Conservation (phyloP, 306 rosid genomes). For the Prunus mira region DNA sequence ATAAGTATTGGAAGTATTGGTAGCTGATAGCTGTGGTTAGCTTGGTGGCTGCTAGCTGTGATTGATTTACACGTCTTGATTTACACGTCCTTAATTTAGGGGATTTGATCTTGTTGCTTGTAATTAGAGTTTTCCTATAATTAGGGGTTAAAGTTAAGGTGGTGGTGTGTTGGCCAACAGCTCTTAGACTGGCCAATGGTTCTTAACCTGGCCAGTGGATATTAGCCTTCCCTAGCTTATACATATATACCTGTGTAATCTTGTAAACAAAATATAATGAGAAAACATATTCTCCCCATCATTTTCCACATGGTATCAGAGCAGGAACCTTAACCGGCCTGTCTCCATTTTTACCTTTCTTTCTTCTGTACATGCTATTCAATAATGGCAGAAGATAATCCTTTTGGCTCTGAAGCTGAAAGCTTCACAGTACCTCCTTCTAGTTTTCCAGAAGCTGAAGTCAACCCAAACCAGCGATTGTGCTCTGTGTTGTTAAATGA, state of each 20-base stretch:
- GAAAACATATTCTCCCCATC: neutral
- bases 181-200: no score
- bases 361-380: neutral
- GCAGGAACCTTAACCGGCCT: neutral
- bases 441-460: neutral
- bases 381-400: neutral
- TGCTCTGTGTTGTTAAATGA: neutral
- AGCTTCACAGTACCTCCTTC: neutral
- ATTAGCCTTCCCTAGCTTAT: neutral
- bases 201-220: no score
- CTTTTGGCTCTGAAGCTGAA: neutral
- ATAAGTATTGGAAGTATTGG: no score
- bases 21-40: no score
- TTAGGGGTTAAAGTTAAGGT: no score
- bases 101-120: no score
- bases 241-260: neutral
- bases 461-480: neutral
- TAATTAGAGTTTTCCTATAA: no score
- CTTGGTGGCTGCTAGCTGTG: no score
- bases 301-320: neutral
- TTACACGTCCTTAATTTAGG: neutral
- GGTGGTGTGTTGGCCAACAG: no score
- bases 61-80: neutral
- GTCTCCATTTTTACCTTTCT: no score
- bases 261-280: neutral